Percentiles rank a stretch among this genome's conserved stretches.
Evolutionary conservation across 1,139 yeast species (phyloP).

Genomic region (Dujonia santamariae): DNA sequence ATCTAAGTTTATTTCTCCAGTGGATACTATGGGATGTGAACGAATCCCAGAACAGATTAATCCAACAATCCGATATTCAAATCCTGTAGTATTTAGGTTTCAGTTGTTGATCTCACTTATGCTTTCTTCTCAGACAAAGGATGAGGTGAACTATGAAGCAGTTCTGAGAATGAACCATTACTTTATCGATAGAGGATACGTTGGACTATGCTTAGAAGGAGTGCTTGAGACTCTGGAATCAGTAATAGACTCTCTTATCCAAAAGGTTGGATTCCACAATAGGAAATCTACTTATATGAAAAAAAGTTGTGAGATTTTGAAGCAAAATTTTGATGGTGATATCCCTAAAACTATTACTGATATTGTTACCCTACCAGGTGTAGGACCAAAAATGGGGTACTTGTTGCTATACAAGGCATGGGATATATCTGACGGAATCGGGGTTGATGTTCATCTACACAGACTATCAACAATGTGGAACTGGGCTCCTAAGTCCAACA

Average conservation of each 20-base stretch:
- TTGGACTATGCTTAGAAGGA: conserved; percentile 32
- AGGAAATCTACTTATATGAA: conserved; percentile 74
- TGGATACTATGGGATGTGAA: conserved; percentile 87
- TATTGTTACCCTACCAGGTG: conserved; percentile 75
- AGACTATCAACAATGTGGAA: conserved; percentile 78
- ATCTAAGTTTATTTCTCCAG: conserved; percentile 65
- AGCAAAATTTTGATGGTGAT: conserved; percentile 56
- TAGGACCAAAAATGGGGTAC: conserved; percentile 95
- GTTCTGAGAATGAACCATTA: conserved; percentile 57
- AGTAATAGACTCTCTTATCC: conserved; percentile 63
- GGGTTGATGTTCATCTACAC: conserved; percentile 92
- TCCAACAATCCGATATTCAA: conserved; percentile 21
- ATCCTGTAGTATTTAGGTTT: conserved; percentile 54
- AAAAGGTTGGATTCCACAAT: conserved; percentile 82
- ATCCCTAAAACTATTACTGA: conserved; percentile 69
- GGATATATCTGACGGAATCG: conserved; percentile 74
- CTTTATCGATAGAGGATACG: conserved; percentile 27
- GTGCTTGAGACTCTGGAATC: conserved; percentile 47
- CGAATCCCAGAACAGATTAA: conserved; percentile 55
- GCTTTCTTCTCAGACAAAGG: conserved; percentile 92
- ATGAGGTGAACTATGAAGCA: conserved; percentile 76
- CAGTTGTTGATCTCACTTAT: conserved; percentile 77
- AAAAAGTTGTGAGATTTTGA: conserved; percentile 53
- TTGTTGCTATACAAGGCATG: conserved; percentile 80
- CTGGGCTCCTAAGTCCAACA: conserved; percentile 61